Conservation (phyloP, 306 rosid species). For the Hippophae rhamnoides region DNA sequence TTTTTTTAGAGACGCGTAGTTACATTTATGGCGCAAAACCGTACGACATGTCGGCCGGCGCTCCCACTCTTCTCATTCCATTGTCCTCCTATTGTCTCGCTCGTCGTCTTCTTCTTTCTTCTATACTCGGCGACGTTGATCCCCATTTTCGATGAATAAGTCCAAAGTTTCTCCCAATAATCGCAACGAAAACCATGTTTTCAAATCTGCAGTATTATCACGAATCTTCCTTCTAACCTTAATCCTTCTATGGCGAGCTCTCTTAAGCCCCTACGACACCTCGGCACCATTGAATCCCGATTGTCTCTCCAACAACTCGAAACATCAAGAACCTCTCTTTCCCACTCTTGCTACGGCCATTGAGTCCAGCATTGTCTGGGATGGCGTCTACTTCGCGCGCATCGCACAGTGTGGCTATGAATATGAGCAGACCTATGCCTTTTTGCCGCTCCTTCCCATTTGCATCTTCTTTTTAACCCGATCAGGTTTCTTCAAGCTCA, state of each 20-base stretch:
- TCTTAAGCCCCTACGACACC: constrained; percentile 65
- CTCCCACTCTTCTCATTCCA: neutral
- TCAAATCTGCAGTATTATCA: constrained; percentile 49
- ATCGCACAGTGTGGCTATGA: constrained; percentile 77
- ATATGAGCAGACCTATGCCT: constrained; percentile 82
- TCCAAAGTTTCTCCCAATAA: constrained; percentile 6
- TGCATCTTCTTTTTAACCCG: constrained; percentile 41
- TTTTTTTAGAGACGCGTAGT: neutral
- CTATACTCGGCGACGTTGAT: neutral
- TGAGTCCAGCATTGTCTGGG: constrained; percentile 76
- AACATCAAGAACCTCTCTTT: constrained; percentile 12
- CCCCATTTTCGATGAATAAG: constrained; percentile 10
- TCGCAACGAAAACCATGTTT: constrained; percentile 23
- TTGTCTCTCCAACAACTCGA: constrained; percentile 20
- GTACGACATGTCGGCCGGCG: neutral
- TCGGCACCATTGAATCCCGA: constrained; percentile 65
- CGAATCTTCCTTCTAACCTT: constrained; percentile 44
- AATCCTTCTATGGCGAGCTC: constrained; percentile 42
- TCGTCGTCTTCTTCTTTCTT: too few relatives aligned
- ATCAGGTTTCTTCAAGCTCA: constrained; percentile 21
- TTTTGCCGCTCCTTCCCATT: constrained; percentile 74
- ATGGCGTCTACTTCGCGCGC: constrained; percentile 67
- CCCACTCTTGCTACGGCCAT: constrained; percentile 40
- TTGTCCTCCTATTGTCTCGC: neutral
- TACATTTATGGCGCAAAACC: too few relatives aligned